Evolutionary conservation across 2,329 filamentous ascomycete genomes (phyloP).

Genomic region (Paecilomyces variotii): DNA sequence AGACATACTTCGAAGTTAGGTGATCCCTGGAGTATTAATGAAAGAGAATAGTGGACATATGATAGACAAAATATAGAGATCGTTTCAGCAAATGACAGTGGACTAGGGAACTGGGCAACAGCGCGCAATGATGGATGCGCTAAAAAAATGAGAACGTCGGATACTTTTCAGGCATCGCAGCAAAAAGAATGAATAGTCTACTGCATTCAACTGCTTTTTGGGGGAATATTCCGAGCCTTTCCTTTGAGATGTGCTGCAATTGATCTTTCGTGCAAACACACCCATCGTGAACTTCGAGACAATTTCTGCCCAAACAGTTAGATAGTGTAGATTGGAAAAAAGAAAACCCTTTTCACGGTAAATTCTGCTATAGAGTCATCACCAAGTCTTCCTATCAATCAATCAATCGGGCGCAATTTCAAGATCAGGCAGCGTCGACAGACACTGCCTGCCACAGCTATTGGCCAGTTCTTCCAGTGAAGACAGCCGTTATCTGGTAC

Average conservation of each 20-base stretch:
- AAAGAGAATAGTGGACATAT: not conserved
- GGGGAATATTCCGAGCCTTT: not conserved
- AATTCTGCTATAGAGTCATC: not conserved
- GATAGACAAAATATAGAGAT: not conserved
- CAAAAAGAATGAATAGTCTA: not conserved
- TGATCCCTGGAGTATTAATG: not conserved
- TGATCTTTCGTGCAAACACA: not conserved
- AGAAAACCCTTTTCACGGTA: not conserved
- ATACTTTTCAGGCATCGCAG: not conserved
- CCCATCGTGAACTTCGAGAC: not conserved
- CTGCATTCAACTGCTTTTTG: not conserved
- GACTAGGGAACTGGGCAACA: not conserved
- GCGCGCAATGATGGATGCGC: not conserved
- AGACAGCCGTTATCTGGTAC: not conserved
- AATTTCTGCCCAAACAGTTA: too few species aligned
- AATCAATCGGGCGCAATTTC: not conserved
- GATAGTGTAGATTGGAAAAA: not conserved
- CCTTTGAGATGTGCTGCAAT: not conserved
- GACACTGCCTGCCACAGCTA: not conserved
- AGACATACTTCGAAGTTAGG: not conserved
- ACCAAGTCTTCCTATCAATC: not conserved
- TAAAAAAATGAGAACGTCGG: not conserved
- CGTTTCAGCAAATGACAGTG: not conserved
- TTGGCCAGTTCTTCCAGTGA: not conserved
- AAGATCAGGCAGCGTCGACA: not conserved